Percentiles rank a stretch among this genome's conserved stretches.
Evolutionary conservation across 345 rosid species (phyloP).

Genomic region (Viola odorata): DNA sequence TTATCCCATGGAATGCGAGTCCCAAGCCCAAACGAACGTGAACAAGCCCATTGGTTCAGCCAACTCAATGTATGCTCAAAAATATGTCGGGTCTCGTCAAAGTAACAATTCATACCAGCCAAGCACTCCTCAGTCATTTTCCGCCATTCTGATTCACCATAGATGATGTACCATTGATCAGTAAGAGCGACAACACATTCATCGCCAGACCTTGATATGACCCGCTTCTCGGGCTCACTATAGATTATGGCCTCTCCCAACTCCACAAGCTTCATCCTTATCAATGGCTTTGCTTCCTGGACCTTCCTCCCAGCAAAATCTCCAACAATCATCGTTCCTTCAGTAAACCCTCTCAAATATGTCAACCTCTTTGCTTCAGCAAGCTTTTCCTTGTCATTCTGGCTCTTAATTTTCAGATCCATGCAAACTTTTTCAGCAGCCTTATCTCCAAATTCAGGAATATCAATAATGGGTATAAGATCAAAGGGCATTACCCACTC

Average conservation of each 20-base stretch:
- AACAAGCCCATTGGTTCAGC: conserved; percentile 99
- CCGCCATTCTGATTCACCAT: conserved; percentile 85
- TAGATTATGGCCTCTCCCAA: conserved; percentile 66
- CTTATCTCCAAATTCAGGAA: conserved; percentile 79
- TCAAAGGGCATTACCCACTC: conserved; percentile 85
- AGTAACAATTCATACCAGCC: conserved; percentile 65
- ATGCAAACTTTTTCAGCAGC: conserved; percentile 83
- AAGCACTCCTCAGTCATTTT: conserved; percentile 73
- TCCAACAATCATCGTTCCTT: conserved; percentile 79
- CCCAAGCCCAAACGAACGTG: conserved; percentile 98
- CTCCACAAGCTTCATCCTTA: conserved; percentile 62
- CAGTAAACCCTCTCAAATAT: conserved; percentile 79
- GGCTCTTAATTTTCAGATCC: conserved; percentile 74
- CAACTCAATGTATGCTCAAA: conserved; percentile 92
- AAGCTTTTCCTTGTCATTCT: conserved; percentile 90
- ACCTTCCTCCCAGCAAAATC: conserved; percentile 66
- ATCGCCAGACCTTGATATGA: conserved; percentile 93
- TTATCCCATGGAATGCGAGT: conserved; percentile 94
- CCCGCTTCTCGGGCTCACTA: conserved; percentile 94
- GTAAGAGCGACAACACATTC: conserved; percentile 98
- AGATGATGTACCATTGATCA: conserved; percentile 93
- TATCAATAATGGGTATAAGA: conserved; percentile 65
- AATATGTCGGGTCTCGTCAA: conserved; percentile 76
- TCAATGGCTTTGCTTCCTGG: conserved; percentile 74
- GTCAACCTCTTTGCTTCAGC: conserved; percentile 86